phyloP scores from a whole-genome alignment of 1,284 basidiomycete genomes.

The Fistulina hepatica region DNA sequence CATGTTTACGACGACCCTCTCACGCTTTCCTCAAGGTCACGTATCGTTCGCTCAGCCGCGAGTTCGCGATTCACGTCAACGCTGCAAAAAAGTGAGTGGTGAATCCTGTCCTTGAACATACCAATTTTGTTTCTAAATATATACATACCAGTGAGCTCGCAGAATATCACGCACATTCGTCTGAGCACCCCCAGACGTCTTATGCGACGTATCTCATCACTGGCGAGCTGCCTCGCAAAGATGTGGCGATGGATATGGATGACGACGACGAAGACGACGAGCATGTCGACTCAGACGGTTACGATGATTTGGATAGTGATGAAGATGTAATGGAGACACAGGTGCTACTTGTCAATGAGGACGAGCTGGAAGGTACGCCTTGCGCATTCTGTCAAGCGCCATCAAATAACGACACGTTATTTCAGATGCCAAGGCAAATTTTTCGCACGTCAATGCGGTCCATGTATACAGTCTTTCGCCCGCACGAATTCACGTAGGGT shows the following conservation, averaged over 20 bases:
- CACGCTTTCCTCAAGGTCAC: slow-evolving; percentile 42
- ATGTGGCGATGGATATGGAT: slow-evolving; percentile 30
- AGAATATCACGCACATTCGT: slow-evolving; percentile 36
- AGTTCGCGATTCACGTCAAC: slow-evolving; percentile 59
- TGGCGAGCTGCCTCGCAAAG: slow-evolving; percentile 34
- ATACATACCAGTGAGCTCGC: slow-evolving; percentile 49
- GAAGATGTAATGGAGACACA: slow-evolving; percentile 35
- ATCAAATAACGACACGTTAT: too few species aligned
- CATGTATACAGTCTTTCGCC: slow-evolving; percentile 62
- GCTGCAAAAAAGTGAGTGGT: slow-evolving; percentile 53
- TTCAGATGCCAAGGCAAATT: slow-evolving; percentile 39
- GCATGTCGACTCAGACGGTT: slow-evolving; percentile 26
- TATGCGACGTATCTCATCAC: slow-evolving; percentile 60
- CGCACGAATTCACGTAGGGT: slow-evolving; percentile 43
- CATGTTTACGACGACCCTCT: not conserved
- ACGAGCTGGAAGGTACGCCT: slow-evolving; percentile 46
- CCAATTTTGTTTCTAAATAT: not conserved
- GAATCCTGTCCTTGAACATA: not conserved
- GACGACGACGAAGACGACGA: slow-evolving; percentile 16
- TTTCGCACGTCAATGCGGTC: slow-evolving; percentile 36
- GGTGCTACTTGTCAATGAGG: slow-evolving; percentile 44
- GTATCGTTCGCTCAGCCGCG: slow-evolving; percentile 59
- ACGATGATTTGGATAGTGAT: too few species aligned
- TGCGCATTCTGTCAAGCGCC: too few species aligned
- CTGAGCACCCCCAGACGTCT: slow-evolving; percentile 29